Base-by-base conservation (phyloP, 148 eudicot genomes). In the Nepenthes gracilis region DNA sequence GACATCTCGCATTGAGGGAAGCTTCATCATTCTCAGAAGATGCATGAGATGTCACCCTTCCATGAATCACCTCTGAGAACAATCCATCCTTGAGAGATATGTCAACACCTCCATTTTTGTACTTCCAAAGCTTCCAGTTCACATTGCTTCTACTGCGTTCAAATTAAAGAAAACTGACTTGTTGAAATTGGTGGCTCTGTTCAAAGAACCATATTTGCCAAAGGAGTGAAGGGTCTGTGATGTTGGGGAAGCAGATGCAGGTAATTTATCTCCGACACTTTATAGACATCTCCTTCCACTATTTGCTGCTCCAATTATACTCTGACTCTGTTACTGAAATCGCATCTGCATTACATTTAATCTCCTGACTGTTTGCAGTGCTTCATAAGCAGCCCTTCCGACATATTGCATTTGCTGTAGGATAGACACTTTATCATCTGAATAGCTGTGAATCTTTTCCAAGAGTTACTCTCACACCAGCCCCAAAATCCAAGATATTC, bases 311-410 rank as follows among this genome's bases (percentile, higher is more conserved):
- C 62, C 72, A 55, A 45, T 65, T 51, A 66, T 61, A 75, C 64
- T 79, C 81, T 40, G 85, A 85, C 6, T 91, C 88, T 36, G 81
- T 78, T 33, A 72, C 61, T 3, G 97, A 86, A 51, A 78, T 62
- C 49, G 61, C 65, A 59, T 80, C 78, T 36, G 75, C 70, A 57
- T 82, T 83, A 51, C 77, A 61, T 72, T 82, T 88, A 69, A 49
- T 64, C 58, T 82, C 73, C 68, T 84, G 14, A 96, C 95, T 58
- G 83, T 86, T 57, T 88, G 87, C 61, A 85, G 51, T 11, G 92
- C 89, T 78, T 89, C 99, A 68, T 74, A 86, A 55, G 99, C 99
- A 67, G 99, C 99, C 33, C 96, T 95, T 47, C 74, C 79, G 8
- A 93, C 95, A 78, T 79, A 86, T 2, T 85, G 83, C 83, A 86